Percentiles rank a stretch among this genome's conserved stretches.
phyloP scores from a whole-genome alignment of 2,329 filamentous ascomycete genomes.

The Colletotrichum paranaense region DNA sequence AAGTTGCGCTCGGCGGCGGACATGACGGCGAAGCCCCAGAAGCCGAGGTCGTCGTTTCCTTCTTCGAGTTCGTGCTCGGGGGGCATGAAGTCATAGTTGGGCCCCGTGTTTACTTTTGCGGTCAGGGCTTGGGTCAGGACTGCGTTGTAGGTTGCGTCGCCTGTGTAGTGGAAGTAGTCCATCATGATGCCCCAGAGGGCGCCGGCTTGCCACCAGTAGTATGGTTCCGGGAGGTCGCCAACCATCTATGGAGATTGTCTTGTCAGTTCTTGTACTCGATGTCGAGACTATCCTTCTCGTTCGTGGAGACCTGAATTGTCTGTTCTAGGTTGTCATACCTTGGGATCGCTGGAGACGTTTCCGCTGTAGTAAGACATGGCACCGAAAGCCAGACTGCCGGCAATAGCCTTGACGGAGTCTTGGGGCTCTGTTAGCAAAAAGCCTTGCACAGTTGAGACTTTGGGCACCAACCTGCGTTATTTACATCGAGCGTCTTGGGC shows the following conservation, averaged over 20 bases:
- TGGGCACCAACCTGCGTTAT: constrained; percentile 45
- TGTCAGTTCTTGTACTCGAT: not conserved
- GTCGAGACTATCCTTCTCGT: too few species aligned
- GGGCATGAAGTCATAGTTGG: constrained; percentile 69
- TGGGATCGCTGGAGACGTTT: constrained; percentile 63
- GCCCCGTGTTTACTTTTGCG: constrained; percentile 65
- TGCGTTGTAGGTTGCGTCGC: constrained; percentile 71
- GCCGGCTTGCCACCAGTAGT: constrained; percentile 77
- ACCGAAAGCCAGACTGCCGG: constrained; percentile 69
- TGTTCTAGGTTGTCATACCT: constrained; percentile 45
- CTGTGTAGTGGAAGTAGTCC: constrained; percentile 76
- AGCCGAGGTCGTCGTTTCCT: constrained; percentile 81
- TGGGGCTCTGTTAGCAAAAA: constrained; percentile 33
- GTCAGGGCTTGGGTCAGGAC: constrained; percentile 68
- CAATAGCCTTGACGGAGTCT: constrained; percentile 72
- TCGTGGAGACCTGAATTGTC: not conserved
- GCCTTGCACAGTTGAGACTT: fast-evolving
- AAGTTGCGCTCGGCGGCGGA: constrained; percentile 77
- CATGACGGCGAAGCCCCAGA: constrained; percentile 77
- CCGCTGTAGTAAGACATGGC: constrained; percentile 75
- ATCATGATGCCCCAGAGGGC: constrained; percentile 76
- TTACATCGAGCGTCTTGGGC: constrained; percentile 54
- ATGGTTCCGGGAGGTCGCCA: constrained; percentile 72
- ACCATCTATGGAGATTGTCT: constrained; percentile 54
- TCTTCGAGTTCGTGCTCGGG: constrained; percentile 67